These are phyloP conservation scores for Debaryomyces prosopidis DNA, from an alignment of 805 yeast species.

Conservation along the genomic window DNA sequence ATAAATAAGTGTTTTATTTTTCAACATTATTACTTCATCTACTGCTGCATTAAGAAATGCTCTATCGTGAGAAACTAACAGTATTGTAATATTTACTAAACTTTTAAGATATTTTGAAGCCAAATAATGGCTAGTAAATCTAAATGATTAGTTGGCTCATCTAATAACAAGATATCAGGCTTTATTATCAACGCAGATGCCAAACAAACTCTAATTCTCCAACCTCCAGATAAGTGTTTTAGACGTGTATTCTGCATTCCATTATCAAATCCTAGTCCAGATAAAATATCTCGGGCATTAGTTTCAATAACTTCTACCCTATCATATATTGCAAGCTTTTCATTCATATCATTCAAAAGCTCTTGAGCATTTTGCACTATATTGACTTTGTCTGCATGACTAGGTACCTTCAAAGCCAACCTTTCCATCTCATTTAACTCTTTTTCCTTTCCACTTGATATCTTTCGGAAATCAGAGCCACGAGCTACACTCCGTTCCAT, in stretches of 20 bases:
- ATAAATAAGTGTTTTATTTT: background rate
- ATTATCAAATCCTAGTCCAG: no score
- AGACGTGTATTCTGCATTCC: no score
- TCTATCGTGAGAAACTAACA: slow-evolving; percentile 1
- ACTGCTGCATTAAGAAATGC: slow-evolving; percentile 1
- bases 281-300: no score
- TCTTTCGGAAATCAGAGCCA: background rate
- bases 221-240: no score
- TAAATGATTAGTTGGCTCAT: background rate
- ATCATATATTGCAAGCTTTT: background rate
- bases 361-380: no score
- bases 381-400: no score
- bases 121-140: background rate
- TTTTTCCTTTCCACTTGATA: background rate
- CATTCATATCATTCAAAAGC: background rate
- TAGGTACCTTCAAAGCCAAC: background rate
- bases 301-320: background rate
- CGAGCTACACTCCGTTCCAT: slow-evolving; percentile 1
- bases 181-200: no score
- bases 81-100: background rate
- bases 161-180: background rate
- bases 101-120: background rate
- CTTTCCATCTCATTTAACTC: background rate
- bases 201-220: no score
- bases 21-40: background rate